Evolutionary conservation across 148 eudicot genomes (phyloP).

Genomic region (Chenopodium album): DNA sequence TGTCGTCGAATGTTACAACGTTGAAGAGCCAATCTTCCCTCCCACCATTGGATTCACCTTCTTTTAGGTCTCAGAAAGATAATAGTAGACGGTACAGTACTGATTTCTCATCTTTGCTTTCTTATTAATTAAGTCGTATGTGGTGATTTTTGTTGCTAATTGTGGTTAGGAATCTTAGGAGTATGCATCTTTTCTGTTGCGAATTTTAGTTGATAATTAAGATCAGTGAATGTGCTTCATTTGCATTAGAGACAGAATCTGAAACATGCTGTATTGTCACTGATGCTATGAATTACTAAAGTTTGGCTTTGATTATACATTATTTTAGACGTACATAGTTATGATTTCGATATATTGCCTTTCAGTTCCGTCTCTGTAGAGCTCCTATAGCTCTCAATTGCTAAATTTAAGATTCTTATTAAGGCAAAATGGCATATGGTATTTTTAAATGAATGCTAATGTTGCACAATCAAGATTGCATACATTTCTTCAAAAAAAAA

Average conservation of each 20-base stretch:
- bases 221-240: not conserved
- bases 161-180: not conserved
- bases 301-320: too few relatives aligned
- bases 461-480: too few relatives aligned
- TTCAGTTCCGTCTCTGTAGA: too few relatives aligned
- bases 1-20: constrained; percentile 28
- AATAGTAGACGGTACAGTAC: constrained; percentile 38
- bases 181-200: not conserved
- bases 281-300: not conserved
- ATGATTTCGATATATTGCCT: too few relatives aligned
- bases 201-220: not conserved
- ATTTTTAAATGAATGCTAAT: too few relatives aligned
- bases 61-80: constrained; percentile 40
- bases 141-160: not conserved
- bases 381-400: too few relatives aligned
- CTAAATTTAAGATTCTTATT: too few relatives aligned
- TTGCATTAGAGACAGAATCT: not conserved
- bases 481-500: too few relatives aligned
- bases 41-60: constrained; percentile 79
- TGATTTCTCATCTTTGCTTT: not conserved
- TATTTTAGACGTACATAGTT: too few relatives aligned
- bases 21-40: constrained; percentile 40
- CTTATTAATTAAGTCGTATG: not conserved
- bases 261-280: not conserved
- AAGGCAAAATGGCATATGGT: too few relatives aligned